Evolutionary conservation across 305 asterid genomes (phyloP), one percentile per base, ranked within the genome.

Genomic region (Fraxinus ornus): DNA sequence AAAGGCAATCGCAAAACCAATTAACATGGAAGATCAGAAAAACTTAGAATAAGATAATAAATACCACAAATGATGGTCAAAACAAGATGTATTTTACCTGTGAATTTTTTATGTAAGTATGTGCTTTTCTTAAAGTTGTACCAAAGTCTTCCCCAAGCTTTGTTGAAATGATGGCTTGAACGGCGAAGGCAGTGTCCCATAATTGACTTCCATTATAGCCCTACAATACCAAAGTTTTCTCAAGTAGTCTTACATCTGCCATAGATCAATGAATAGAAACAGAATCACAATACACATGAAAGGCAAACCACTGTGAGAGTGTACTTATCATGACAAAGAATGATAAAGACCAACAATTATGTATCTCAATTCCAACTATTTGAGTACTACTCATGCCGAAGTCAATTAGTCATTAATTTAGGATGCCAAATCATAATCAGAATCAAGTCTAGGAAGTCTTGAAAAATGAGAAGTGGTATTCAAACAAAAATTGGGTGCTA

Each of bases 171-270:
- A 97, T 91, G 72, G 98, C 98, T 91, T 94, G 98, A 88, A 82
- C 90, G 79, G 97, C 91, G 78, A 94, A 93, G 7, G 94, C 84
- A 77, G 97, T 86, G 79, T 97, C 99, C 98, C 99, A 97, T 68
- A 86, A 83, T 86, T 97, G 99, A 85, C 98, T 93, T 81, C 99
- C 99, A 84, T 97, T 93, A 86, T 97, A 97, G 6, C 98, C 99
- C 98, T 97, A 90, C 78, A 81, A 86, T 78, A 83, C 52, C 78
- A 86, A n/a, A 76, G 60, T 72, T 75, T 68, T 22, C 12, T n/a
- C 33, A 44, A 8, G 24, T 10, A 76, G 41, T 60, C 41, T 70
- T 77, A 80, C 21, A 24, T 79, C 81, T 76, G 73, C 76, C 21
- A 37, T 68, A 83, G 77, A 60, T 80, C 68, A 37, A 76, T 35